Evolutionary conservation across 164 flowering plant species (phyloP), one percentile per base, ranked within the genome.

Genomic region (Vitis labrusca): DNA sequence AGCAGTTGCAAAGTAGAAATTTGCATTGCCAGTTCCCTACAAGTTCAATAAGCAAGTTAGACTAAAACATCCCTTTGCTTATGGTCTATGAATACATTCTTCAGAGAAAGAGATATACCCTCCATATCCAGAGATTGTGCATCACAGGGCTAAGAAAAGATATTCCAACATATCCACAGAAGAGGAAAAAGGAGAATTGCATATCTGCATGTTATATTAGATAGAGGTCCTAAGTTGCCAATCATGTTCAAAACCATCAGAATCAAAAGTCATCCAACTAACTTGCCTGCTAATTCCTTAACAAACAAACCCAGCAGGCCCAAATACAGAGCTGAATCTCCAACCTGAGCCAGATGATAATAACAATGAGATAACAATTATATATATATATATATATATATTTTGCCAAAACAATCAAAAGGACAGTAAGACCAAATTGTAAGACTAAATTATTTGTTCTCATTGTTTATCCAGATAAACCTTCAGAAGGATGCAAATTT

Each of bases 81-180:
- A 37, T 37, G 44, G 7, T 37, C 44, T 37, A 37, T 37, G 44
- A 37, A 37, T 37, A 6, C 44, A 37, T 37, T 37, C 44, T 37
- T 37, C 44, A 37, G 44, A 66, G 69, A 72, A 58, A 74, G 77
- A 73, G 71, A 61, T 76, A 55, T 83, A 92, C 99, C 93, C 99
- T 91, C 99, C 98, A 95, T 76, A 95, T 90, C 99, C 98, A 93
- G 8, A 95, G 81, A 64, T 95, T 95, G 87, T 95, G 99, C 99
- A 93, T 95, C 66, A 95, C 91, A 74, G 97, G 96, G 81, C 98
- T 95, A 49, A 95, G 94, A 49, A 95, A 93, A 23, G 84, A 82
- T 60, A 91, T 88, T 59, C 99, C 99, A 67, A 88, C 71, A 76
- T 89, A 95, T 70, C 94, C 99, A 70, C 91, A 90, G 72, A 93